Conservation (phyloP, 805 yeast genomes). For the Tetrapisispora arboricola region DNA sequence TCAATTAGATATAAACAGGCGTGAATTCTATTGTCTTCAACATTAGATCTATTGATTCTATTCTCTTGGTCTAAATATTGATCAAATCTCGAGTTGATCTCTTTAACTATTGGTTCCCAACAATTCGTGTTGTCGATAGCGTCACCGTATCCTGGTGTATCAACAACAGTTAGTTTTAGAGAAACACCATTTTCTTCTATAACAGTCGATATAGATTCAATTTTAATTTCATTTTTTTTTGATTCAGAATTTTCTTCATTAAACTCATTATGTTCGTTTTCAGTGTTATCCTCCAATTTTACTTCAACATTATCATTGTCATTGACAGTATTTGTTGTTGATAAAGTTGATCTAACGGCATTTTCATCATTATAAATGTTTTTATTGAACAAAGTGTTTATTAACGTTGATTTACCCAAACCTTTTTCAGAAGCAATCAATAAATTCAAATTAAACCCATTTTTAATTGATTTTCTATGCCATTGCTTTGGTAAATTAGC, state of each 20-base stretch:
- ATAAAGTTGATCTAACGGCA: background rate
- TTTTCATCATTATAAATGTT: constrained; percentile 34
- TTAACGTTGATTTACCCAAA: constrained; percentile 83
- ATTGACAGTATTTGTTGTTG: constrained; percentile 1
- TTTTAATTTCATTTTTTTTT: constrained; percentile 33
- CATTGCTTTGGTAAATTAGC: constrained; percentile 97
- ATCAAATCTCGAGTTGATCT: constrained; percentile 79
- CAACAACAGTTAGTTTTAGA: constrained; percentile 71
- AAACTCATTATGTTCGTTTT: constrained; percentile 4
- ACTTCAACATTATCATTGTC: constrained; percentile 6
- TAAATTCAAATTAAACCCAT: constrained; percentile 82
- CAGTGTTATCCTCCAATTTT: constrained; percentile 6
- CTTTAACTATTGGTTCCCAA: constrained; percentile 89
- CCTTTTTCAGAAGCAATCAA: constrained; percentile 91
- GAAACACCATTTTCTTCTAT: constrained; percentile 92
- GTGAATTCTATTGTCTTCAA: constrained; percentile 78
- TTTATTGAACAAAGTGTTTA: constrained; percentile 79
- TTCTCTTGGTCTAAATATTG: constrained; percentile 83
- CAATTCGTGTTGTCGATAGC: constrained; percentile 66
- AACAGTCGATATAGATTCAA: constrained; percentile 53
- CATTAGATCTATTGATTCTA: constrained; percentile 59
- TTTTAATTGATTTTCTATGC: constrained; percentile 86
- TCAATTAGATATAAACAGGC: constrained; percentile 90
- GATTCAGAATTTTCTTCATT: constrained; percentile 1
- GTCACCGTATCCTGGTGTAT: constrained; percentile 93